Base-by-base conservation (phyloP, 1,284 basidiomycete species). In the Cutaneotrichosporon dermatis region DNA sequence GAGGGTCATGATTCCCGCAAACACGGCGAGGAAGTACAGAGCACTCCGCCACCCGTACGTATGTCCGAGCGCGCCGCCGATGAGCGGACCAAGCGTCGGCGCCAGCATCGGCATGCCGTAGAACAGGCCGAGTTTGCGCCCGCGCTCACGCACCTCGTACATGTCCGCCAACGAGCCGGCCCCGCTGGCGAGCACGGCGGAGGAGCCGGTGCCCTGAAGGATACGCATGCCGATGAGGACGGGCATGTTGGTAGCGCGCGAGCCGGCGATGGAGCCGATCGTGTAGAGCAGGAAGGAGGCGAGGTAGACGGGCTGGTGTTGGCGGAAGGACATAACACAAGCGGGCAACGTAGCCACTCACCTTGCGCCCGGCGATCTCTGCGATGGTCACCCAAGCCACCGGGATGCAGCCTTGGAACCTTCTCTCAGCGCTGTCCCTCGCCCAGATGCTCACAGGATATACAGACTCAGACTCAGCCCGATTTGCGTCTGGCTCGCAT, bases 341-440 rank as follows among this genome's bases (percentile, higher is more conserved):
- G 25, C 11, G 11, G 16, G 8, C 6, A 5, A 73, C 80, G 36
- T 25, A 25, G 25, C 25, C 25, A 25, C 25, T 25, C 65, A 87
- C 87, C 81, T 89, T 91, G 51, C 90, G 80, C 6, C 90, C 90
- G 64, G 85, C 86, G 52, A 94, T 83, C 73, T 93, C 90, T 55
- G 86, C 88, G 2, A 70, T 64, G 4, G 69, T 65, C 10, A 72
- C 69, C 73, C 73, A 76, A 4, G 74, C 45, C 6, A 76, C 66
- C 12, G 77, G 76, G 13, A 71, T 68, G 12, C 63, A 62, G 7
- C 77, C 77, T 65, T 77, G 76, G 44, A 76, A 69, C 16, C 72
- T 74, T 36, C 25, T 4, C 16, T 42, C 40, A 44, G 51, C 51
- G 10, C 6, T 9, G 33, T n/a, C 41, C 25, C 10, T 33, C 7